phyloP scores from a whole-genome alignment of 129 eudicot species.

The Lonicera japonica region DNA sequence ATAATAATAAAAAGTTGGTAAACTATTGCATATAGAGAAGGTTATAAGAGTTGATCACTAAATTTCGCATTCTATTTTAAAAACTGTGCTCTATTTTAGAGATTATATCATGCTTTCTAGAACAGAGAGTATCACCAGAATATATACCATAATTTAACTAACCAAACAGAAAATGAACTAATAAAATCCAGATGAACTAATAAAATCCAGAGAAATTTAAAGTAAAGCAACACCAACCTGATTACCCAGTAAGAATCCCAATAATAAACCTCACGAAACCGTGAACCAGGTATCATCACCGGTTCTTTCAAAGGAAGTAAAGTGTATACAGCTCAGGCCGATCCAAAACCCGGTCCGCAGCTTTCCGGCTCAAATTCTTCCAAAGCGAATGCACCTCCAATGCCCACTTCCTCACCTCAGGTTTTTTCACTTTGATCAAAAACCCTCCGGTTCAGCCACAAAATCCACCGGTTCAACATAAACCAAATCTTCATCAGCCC shows the following conservation, averaged over 20 bases:
- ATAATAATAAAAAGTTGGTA: too few species aligned
- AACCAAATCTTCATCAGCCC: conserved; percentile 59
- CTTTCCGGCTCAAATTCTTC: conserved; percentile 84
- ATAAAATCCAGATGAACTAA: too few species aligned
- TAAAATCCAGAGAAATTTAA: too few species aligned
- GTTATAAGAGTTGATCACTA: too few species aligned
- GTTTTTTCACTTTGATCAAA: conserved; percentile 57
- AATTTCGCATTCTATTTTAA: too few species aligned
- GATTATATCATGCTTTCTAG: too few species aligned
- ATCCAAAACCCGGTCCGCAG: conserved; percentile 43
- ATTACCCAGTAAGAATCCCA: conserved; percentile 97
- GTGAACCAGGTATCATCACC: conserved; percentile 83
- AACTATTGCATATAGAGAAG: too few species aligned
- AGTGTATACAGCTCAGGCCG: conserved; percentile 60
- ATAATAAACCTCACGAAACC: conserved; percentile 90
- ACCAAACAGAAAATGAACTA: too few species aligned
- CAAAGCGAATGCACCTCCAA: conserved; percentile 78
- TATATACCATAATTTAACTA: too few species aligned
- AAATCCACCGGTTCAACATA: conserved; percentile 61
- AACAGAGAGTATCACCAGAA: too few species aligned
- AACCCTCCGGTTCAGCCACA: conserved; percentile 62
- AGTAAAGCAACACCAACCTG: conserved; percentile 64
- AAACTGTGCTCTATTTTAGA: too few species aligned
- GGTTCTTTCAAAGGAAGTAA: conserved; percentile 65
- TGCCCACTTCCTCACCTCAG: conserved; percentile 63